phyloP scores from a whole-genome alignment of 108 stramenopile species.

The Chaetoceros muelleri region DNA sequence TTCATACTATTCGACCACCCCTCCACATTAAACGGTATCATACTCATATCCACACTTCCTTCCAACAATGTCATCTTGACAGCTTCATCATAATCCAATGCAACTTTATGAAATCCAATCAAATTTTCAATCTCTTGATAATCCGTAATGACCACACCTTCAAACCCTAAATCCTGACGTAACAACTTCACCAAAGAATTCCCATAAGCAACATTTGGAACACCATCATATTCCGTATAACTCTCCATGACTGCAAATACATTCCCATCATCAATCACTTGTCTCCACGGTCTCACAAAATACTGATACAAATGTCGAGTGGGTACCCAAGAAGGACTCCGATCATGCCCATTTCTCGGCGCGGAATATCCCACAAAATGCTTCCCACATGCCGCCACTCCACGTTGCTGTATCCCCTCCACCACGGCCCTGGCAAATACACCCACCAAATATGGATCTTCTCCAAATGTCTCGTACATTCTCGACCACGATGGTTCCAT shows the following conservation, averaged over 20 bases:
- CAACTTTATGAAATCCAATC: conserved; percentile 45
- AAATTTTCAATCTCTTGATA: conserved; percentile 74
- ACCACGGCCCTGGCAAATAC: conserved; percentile 53
- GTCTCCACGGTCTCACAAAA: conserved; percentile 65
- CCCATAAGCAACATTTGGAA: conserved; percentile 49
- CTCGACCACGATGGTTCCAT: conserved; percentile 62
- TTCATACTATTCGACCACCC: conserved; percentile 25
- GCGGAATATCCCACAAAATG: conserved; percentile 67
- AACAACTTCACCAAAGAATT: conserved; percentile 34
- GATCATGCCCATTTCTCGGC: conserved; percentile 68
- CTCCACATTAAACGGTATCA: conserved; percentile 41
- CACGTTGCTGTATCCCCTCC: conserved; percentile 43
- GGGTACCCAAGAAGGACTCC: conserved; percentile 56
- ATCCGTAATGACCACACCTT: conserved; percentile 75
- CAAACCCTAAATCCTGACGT: conserved; percentile 47
- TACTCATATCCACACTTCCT: conserved; percentile 76
- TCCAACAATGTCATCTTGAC: conserved; percentile 36
- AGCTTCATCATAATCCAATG: conserved; percentile 22
- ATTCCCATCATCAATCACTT: conserved; percentile 29
- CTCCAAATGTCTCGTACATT: conserved; percentile 82
- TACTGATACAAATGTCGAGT: conserved; percentile 66
- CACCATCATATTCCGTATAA: conserved; percentile 63
- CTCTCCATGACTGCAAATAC: conserved; percentile 66
- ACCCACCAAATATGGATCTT: conserved; percentile 60
- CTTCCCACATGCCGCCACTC: conserved; percentile 76